Conservation (phyloP, 1,139 yeast genomes). For the Saccharomyces pastorianus region DNA sequence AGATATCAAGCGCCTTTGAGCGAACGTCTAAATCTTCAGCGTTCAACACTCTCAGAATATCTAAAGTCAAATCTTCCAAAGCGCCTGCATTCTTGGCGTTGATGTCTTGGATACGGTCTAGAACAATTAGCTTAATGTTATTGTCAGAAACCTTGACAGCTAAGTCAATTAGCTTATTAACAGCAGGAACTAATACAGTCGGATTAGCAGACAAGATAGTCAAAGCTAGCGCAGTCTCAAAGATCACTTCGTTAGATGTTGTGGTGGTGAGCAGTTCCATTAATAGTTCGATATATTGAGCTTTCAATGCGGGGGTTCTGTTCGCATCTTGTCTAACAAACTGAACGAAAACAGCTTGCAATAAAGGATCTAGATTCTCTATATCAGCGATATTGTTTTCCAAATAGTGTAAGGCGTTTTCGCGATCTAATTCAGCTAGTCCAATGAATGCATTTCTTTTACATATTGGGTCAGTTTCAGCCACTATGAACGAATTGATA, state of each 20-base stretch:
- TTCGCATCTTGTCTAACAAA: slow-evolving; percentile 80
- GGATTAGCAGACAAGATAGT: slow-evolving; percentile 66
- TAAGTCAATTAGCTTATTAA: slow-evolving; percentile 75
- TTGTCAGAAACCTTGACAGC: slow-evolving; percentile 90
- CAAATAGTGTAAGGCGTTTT: slow-evolving; percentile 72
- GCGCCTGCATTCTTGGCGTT: slow-evolving; percentile 73
- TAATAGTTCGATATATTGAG: slow-evolving; percentile 65
- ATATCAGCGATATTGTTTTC: slow-evolving; percentile 60
- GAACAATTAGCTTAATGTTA: slow-evolving; percentile 84
- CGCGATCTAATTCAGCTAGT: slow-evolving; percentile 74
- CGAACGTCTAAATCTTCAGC: slow-evolving; percentile 90
- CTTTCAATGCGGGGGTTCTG: slow-evolving; percentile 53
- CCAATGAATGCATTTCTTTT: slow-evolving; percentile 93
- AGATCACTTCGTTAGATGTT: slow-evolving; percentile 68
- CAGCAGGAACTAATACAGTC: slow-evolving; percentile 63
- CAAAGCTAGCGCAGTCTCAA: slow-evolving; percentile 86
- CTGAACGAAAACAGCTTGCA: slow-evolving; percentile 86
- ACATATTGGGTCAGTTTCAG: slow-evolving; percentile 89
- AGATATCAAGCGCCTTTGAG: slow-evolving; percentile 73
- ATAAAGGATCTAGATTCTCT: slow-evolving; percentile 67
- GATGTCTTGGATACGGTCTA: slow-evolving; percentile 76
- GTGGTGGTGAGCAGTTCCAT: slow-evolving; percentile 65
- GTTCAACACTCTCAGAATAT: slow-evolving; percentile 74
- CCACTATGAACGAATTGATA: slow-evolving; percentile 60
- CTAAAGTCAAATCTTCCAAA: slow-evolving; percentile 77